Base-by-base conservation (phyloP, 768 basidiomycete species). In the Leccinum obscurum region DNA sequence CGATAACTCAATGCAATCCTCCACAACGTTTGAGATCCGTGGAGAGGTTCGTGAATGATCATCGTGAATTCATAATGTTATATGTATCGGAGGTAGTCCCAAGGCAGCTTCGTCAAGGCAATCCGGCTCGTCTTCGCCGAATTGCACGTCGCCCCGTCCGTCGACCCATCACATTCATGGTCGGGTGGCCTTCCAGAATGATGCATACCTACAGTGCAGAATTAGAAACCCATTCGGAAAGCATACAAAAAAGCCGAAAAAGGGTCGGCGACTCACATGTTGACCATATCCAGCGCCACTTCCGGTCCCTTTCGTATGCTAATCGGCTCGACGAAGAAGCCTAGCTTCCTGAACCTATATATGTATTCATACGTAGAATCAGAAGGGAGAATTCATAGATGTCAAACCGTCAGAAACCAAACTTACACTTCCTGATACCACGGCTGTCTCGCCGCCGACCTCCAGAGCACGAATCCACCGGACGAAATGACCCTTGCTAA, bases 401-500 rank as follows among this genome's bases (percentile, higher is more conserved):
- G 8, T 39, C 53, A 24, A 35, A 14, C 4, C 10, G 2, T 11
- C 15, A 6, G 5, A n/a, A 28, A 34, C 6, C 30, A 17, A n/a
- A 65, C 72, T 58, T 7, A 83, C 80, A 78, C 72, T 59, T 81
- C 75, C 51, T 79, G 81, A 69, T 88, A 89, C 88, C 88, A 89
- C 5, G 88, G 88, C 55, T 77, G 72, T 67, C 81, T 83, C 2
- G 81, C 83, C 1, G 86, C 87, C 13, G 83, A 84, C 0, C 90
- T 77, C 85, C 85, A 90, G 57, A 88, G 81, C 3, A 88, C 82
- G 56, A 81, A 76, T 0, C 89, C 90, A 0, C 84, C 85, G 0
- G 78, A 70, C 0, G 79, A 75, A n/a, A 89, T 70, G 1, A 85
- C 87, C 1, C 86, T 77, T 54, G 78, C 74, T 51, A 89, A 78